Conservation (phyloP, 176 grass and related monocot species). For the Eremochloa ophiuroides region DNA sequence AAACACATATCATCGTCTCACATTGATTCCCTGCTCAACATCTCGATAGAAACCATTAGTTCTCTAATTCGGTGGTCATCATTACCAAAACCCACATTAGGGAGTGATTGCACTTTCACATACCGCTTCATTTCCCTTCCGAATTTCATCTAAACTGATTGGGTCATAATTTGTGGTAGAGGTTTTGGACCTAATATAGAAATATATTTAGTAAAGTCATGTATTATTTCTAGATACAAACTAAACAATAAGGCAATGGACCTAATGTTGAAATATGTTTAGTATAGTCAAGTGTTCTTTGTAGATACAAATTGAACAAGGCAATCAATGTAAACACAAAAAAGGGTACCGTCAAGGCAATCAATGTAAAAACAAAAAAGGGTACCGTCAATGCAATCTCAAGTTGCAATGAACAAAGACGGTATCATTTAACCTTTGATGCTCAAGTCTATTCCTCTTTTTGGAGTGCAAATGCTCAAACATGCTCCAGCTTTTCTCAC, state of each 20-base stretch:
- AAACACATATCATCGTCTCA: too few relatives aligned
- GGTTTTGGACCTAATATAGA: neutral
- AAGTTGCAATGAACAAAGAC: neutral
- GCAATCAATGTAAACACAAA: too few relatives aligned
- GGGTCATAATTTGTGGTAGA: neutral
- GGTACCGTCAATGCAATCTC: neutral
- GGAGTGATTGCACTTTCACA: too few relatives aligned
- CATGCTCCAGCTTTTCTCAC: neutral
- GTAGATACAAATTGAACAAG: neutral
- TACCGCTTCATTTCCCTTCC: neutral
- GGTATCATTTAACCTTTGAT: neutral
- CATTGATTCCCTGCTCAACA: too few relatives aligned
- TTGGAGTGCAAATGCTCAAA: neutral
- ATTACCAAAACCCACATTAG: too few relatives aligned
- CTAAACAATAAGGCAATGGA: neutral
- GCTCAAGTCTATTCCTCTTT: neutral
- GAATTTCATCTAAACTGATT: constrained; percentile 10
- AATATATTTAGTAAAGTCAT: neutral
- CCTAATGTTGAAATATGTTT: neutral
- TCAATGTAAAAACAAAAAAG: neutral
- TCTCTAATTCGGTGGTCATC: too few relatives aligned
- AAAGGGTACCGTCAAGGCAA: too few relatives aligned
- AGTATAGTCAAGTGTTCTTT: neutral
- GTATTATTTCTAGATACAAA: neutral
- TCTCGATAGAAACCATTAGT: too few relatives aligned